These are phyloP conservation scores for Kodamaea ohmeri DNA, from an alignment of 1,139 yeast genomes.

Conservation along the genomic window DNA sequence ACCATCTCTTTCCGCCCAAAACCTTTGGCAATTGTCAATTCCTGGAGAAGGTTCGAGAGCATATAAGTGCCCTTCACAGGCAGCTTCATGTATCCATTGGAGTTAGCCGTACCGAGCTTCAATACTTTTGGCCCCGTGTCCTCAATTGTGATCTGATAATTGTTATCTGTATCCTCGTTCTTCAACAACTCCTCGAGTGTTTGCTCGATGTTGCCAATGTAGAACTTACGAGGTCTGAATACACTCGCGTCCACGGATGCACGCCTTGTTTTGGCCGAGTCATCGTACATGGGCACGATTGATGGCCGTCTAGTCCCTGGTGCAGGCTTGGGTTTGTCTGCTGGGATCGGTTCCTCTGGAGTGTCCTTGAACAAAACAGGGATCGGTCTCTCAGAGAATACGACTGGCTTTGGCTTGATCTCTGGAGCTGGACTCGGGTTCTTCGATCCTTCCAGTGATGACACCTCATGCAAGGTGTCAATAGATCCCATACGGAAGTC, in stretches of 20 bases:
- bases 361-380: not conserved
- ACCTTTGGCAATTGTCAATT: slow-evolving; percentile 80
- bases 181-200: slow-evolving; percentile 68
- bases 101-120: slow-evolving; percentile 78
- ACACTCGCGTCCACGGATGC: slow-evolving; percentile 65
- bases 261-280: slow-evolving; percentile 35
- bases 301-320: not conserved
- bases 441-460: slow-evolving; percentile 3
- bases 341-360: not conserved
- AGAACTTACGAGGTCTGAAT: slow-evolving; percentile 48
- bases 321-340: not conserved
- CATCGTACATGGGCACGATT: slow-evolving; percentile 1
- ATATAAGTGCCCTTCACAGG: slow-evolving; percentile 88
- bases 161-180: slow-evolving; percentile 83
- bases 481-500: slow-evolving; percentile 12
- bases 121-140: slow-evolving; percentile 92
- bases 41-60: slow-evolving; percentile 86
- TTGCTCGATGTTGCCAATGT: slow-evolving; percentile 67
- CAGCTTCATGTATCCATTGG: slow-evolving; percentile 71
- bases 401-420: not conserved
- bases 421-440: slow-evolving; percentile 1
- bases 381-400: not conserved
- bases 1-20: slow-evolving; percentile 75
- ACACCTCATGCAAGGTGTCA: slow-evolving; percentile 7
- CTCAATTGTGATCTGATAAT: slow-evolving; percentile 87